A percentile compares a stretch with the other conserved stretches of the same genome.
Evolutionary conservation across 2,329 filamentous ascomycete genomes (phyloP).

Genomic region (Fusarium nurragi): DNA sequence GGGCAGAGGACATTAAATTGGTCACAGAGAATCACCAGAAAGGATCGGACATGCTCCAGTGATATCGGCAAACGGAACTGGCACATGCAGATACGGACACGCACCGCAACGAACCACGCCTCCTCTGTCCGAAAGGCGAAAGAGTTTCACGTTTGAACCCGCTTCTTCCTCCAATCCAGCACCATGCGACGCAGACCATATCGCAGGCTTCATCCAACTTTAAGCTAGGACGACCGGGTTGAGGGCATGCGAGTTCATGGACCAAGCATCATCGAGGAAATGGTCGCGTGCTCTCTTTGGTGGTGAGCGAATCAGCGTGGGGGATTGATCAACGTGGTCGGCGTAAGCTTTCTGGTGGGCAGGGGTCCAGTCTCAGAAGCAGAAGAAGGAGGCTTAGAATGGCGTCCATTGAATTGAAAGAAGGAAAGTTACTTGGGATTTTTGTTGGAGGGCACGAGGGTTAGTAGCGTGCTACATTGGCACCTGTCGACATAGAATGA

Average conservation of each 20-base stretch:
- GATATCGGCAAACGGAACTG: slow-evolving; percentile 14
- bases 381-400: slow-evolving; percentile 38
- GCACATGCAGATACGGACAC: slow-evolving; percentile 28
- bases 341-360: slow-evolving; percentile 38
- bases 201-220: slow-evolving; percentile 22
- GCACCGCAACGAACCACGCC: slow-evolving; percentile 19
- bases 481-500: slow-evolving; percentile 7
- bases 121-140: slow-evolving; percentile 25
- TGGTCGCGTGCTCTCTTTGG: slow-evolving; percentile 54
- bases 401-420: slow-evolving; percentile 26
- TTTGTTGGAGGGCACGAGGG: slow-evolving; percentile 24
- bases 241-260: slow-evolving; percentile 44
- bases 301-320: slow-evolving; percentile 49
- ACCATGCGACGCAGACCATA: slow-evolving; percentile 16
- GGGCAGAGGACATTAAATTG: slow-evolving; percentile 30
- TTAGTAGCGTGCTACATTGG: slow-evolving; percentile 17
- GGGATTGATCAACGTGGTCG: slow-evolving; percentile 50
- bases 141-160: slow-evolving; percentile 39
- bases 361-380: slow-evolving; percentile 35
- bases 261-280: slow-evolving; percentile 57
- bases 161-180: slow-evolving; percentile 42
- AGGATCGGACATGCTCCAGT: slow-evolving; percentile 6
- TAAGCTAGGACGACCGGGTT: slow-evolving; percentile 33
- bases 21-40: slow-evolving; percentile 5
- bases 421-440: slow-evolving; percentile 9